A percentile compares a stretch with the other conserved stretches of the same genome.
Conservation (phyloP, 148 eudicot species). For the Polygonum maritimum region DNA sequence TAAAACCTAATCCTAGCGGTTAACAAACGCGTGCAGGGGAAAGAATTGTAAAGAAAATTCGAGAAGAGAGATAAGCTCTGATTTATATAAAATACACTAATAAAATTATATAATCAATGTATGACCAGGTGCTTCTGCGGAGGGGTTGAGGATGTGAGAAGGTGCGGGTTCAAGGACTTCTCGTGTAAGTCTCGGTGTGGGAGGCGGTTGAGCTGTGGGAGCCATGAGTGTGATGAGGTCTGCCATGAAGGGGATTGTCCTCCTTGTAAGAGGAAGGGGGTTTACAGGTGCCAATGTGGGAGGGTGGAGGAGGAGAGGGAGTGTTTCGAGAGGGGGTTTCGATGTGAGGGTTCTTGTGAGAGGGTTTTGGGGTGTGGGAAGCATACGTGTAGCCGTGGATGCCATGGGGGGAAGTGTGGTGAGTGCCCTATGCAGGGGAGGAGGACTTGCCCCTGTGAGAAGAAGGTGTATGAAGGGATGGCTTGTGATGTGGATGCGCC, state of each 20-base stretch:
- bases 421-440: constrained; percentile 78
- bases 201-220: constrained; percentile 49
- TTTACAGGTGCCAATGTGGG: constrained; percentile 73
- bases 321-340: constrained; percentile 65
- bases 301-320: constrained; percentile 56
- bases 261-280: constrained; percentile 57
- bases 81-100: too few relatives aligned
- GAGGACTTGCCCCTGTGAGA: constrained; percentile 88
- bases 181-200: constrained; percentile 61
- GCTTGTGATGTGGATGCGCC: constrained; percentile 76
- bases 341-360: constrained; percentile 50
- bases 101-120: too few relatives aligned
- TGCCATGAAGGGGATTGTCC: constrained; percentile 86
- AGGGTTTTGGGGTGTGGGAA: constrained; percentile 65
- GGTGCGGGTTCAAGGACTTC: constrained; percentile 89
- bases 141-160: constrained; percentile 51
- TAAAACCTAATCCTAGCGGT: too few relatives aligned
- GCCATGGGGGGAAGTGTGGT: constrained; percentile 80
- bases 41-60: too few relatives aligned
- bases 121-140: constrained; percentile 61
- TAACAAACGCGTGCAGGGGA: too few relatives aligned
- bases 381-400: constrained; percentile 75
- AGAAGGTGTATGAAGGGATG: constrained; percentile 76
- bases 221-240: constrained; percentile 56
- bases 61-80: too few relatives aligned